Base-by-base conservation (phyloP, 1,284 basidiomycete species). In the Vanrija pseudolonga region DNA sequence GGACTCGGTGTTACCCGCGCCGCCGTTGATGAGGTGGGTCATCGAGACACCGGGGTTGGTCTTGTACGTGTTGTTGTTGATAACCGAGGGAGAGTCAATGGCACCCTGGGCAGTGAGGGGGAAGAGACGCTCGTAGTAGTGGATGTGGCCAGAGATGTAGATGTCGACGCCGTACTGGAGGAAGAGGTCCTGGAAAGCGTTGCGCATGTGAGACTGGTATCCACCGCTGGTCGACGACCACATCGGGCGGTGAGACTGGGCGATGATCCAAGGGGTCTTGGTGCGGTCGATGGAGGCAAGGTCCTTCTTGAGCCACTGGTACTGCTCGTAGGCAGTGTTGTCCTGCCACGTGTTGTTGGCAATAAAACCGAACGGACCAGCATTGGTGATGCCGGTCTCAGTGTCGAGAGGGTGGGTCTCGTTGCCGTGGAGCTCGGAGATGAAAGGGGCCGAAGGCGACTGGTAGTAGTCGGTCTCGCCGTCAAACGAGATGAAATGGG, bases 181-280 rank as follows among this genome's bases (percentile, higher is more conserved):
- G 51, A 77, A 61, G 20, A 72, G 23, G n/a, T 60, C 54, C 56
- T 76, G 72, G 41, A 73, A 76, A 9, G 74, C 71, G 22, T 66
- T 55, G 22, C 68, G 64, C 53, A 73, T 67, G 49, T 66, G 57
- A 6, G 46, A 39, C 51, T 59, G 65, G 66, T 74, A 65, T 47
- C 49, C 5, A 32, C 63, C 40, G 26, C 59, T 19, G 53, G 67
- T 59, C 50, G 63, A 57, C 37, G 60, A 57, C 69, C 61, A 64
- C 55, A 64, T 58, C 8, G 64, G 71, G 42, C 71, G 56, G 53
- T 76, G 75, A 9, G 62, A 67, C 46, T 67, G 61, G 41, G 62
- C 72, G n/a, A 76, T 49, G 39, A 76, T 62, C 74, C 74, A 76
- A 11, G 75, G 75, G 4, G 75, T 76, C 49, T 72, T 64, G n/a